Evolutionary conservation across 2,329 filamentous ascomycete species (phyloP), one percentile per base, ranked within the genome.

Genomic region (Didymella glomerata): DNA sequence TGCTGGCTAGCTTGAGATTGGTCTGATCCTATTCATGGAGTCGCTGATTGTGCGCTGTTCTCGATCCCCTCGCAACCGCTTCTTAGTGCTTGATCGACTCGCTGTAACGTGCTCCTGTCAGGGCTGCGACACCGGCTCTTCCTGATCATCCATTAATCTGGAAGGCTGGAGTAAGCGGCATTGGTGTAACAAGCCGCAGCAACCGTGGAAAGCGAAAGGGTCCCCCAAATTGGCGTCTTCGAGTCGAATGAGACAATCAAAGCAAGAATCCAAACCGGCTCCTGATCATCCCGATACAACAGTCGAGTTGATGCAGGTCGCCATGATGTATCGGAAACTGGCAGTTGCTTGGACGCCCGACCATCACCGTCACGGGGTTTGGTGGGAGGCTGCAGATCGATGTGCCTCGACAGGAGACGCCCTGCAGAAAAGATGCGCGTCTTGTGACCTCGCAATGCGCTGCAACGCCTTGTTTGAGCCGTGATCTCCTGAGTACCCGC

Each of bases 351-450:
- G 69, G 68, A 67, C 59, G 66, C 64, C 61, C 64, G 62, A 60
- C 55, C 63, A 66, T 70, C 47, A 61, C 61, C 62, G 66, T 75
- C 71, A 74, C 68, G 72, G 69, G 67, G 61, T 66, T 48, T 60
- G 46, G 62, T 74, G 74, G 74, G 73, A 76, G 73, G 73, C 74
- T 75, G 75, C 75, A 76, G 64, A 54, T 52, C 61, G 53, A 65
- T 70, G 71, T 70, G 62, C 54, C 67, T 69, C 68, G 57, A 71
- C 60, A 69, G 57, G 66, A 66, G 67, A 69, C 64, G 68, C 66
- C 59, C 68, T 73, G 72, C 68, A 72, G 69, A 49, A 58, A 60
- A 65, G 64, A 63, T 68, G 67, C 66, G 55, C 57, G 67, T 70
- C 69, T 68, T 67, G 71, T 76, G 68, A 74, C 68, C 63, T 68